These are phyloP conservation scores for Malassezia psittaci DNA, from an alignment of 1,284 basidiomycete genomes.

Conservation along the genomic window DNA sequence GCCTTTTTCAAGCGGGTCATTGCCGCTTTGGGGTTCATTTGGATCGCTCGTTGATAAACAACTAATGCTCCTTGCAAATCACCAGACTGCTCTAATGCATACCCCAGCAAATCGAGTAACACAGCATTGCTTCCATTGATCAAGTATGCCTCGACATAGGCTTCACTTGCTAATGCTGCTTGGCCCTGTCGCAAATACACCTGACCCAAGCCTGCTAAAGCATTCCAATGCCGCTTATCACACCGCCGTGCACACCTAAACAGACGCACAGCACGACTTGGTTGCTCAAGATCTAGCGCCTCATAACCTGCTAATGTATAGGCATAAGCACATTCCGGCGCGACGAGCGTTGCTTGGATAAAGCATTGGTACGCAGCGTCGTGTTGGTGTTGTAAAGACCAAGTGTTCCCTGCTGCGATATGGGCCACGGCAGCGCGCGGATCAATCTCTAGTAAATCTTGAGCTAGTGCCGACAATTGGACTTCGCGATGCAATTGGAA, in stretches of 20 bases:
- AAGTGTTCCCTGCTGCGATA: constrained; percentile 42
- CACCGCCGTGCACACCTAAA: constrained; percentile 37
- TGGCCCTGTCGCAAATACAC: constrained; percentile 31
- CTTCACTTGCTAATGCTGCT: constrained; percentile 30
- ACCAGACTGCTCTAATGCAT: constrained; percentile 20
- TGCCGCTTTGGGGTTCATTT: constrained; percentile 20
- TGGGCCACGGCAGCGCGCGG: constrained; percentile 27
- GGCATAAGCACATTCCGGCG: constrained; percentile 41
- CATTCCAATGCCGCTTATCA: constrained; percentile 44
- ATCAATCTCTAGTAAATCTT: constrained; percentile 31
- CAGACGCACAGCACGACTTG: constrained; percentile 33
- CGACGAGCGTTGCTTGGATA: constrained; percentile 30
- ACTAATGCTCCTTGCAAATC: constrained; percentile 17
- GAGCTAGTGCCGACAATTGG: constrained; percentile 34
- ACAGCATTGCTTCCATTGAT: constrained; percentile 34
- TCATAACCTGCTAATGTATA: constrained; percentile 46
- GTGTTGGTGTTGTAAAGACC: constrained; percentile 40
- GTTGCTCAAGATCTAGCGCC: constrained; percentile 34
- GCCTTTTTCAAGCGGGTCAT: constrained; percentile 20
- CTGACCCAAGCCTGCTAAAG: constrained; percentile 38
- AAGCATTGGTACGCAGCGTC: constrained; percentile 38
- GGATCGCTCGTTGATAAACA: constrained; percentile 19
- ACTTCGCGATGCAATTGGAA: constrained; percentile 46
- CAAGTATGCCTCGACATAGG: constrained; percentile 28
- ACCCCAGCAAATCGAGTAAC: constrained; percentile 40